Percentiles rank a stretch among this genome's conserved stretches.
Evolutionary conservation across 257 asterid genomes (phyloP).

Genomic region (Echium plantagineum): DNA sequence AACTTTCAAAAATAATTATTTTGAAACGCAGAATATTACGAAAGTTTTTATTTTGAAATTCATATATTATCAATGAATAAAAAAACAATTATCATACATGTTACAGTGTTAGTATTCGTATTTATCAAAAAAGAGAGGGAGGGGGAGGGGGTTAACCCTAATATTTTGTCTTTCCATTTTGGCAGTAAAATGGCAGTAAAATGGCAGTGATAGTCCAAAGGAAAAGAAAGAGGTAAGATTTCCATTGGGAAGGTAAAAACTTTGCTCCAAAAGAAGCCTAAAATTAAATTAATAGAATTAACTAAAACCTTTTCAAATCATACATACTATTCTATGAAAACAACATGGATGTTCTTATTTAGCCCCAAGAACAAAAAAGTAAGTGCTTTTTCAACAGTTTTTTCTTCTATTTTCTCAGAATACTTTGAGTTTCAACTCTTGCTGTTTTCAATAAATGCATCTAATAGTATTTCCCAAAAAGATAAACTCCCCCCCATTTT

Average conservation of each 20-base stretch:
- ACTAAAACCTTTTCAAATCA: neutral
- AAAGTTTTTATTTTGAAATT: too few species aligned
- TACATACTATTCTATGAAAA: neutral
- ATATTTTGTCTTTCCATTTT: constrained; percentile 9
- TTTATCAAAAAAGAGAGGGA: too few species aligned
- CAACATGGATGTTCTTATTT: neutral
- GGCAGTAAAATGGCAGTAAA: constrained; percentile 66
- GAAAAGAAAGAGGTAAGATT: constrained; percentile 49
- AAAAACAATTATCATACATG: too few species aligned
- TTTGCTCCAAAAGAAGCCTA: constrained; percentile 12
- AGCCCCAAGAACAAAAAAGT: constrained; percentile 3
- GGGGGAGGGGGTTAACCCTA: too few species aligned
- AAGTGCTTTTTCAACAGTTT: constrained; percentile 18
- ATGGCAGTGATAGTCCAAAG: constrained; percentile 56
- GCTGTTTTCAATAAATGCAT: constrained; percentile 8
- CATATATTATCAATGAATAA: too few species aligned
- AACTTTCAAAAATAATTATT: too few species aligned
- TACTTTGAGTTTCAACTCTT: neutral
- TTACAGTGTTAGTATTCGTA: too few species aligned
- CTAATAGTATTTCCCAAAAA: constrained; percentile 2
- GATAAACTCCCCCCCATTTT: constrained; percentile 21
- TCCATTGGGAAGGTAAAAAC: constrained; percentile 88
- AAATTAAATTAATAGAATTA: too few species aligned
- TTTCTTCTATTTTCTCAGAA: constrained; percentile 7
- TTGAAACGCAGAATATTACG: too few species aligned